Conservation (phyloP, 1,139 yeast species). For the Kodamaea suecica region DNA sequence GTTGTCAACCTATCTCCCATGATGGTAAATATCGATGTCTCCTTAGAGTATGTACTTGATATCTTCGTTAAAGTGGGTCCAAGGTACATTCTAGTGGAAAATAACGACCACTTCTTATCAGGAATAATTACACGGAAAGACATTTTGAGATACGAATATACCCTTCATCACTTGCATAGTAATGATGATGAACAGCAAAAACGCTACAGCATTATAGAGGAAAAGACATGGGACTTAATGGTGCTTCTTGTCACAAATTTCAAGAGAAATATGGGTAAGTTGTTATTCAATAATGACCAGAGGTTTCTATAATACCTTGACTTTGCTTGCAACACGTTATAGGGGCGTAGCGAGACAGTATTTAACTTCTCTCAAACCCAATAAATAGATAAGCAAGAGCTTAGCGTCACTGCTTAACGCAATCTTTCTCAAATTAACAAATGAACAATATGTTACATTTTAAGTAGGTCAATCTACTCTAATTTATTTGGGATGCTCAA, state of each 20-base stretch:
- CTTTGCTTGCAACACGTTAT: too few relatives aligned
- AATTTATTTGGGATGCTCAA: too few relatives aligned
- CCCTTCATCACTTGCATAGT: conserved; percentile 26
- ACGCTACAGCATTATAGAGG: conserved; percentile 28
- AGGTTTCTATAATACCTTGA: conserved; percentile 17
- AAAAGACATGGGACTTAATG: conserved; percentile 38
- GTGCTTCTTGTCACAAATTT: conserved; percentile 20
- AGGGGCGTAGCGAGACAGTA: too few relatives aligned
- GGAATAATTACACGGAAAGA: conserved; percentile 72
- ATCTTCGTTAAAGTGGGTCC: conserved; percentile 83
- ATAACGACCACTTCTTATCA: conserved; percentile 45
- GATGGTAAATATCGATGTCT: conserved; percentile 50
- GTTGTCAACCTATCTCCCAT: conserved; percentile 63
- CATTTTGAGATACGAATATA: conserved; percentile 52
- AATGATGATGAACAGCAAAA: conserved; percentile 11
- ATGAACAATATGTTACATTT: too few relatives aligned
- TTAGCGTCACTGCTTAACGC: too few relatives aligned
- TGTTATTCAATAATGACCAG: conserved; percentile 31
- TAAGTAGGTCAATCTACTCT: too few relatives aligned
- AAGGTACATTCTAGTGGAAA: conserved; percentile 62
- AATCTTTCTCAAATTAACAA: too few relatives aligned
- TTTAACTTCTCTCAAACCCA: too few relatives aligned
- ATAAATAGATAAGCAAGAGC: too few relatives aligned
- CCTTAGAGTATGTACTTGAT: conserved; percentile 63
- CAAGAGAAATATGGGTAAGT: conserved; percentile 27